Evolutionary conservation across 805 yeast species (phyloP), one percentile per base, ranked within the genome.

Genomic region (Phaffomyces antillensis): DNA sequence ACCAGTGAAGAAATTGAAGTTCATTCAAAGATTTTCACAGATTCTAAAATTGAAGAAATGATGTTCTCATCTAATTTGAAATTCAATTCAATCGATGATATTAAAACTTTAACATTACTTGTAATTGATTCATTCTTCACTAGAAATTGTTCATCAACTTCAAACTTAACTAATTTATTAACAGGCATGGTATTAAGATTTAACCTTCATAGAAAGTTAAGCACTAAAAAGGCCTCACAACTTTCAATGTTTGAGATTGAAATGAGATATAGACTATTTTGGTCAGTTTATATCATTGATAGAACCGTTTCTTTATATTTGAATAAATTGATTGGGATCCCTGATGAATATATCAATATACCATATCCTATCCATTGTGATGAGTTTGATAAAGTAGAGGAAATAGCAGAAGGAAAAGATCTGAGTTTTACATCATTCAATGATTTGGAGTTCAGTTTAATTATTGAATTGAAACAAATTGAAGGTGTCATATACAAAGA

Each of bases 51-150:
- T 3, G 37, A 46, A 6, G 40, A 45, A 2, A 50, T 51, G 9
- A 42, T 40, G 8, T 49, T 46, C 16, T 47, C 50, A 7, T 44
- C 57, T 0, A 7, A 20, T 20, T 25, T 74, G 39, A 58, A 68
- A 2, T 60, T 65, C 39, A 72, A 71, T 41, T 67, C 70, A 41
- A 50, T 66, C 13, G 72, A 68, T 32, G 71, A 75, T 13, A 65
- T 75, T 5, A 67, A 65, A 43, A 64, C 73, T 42, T 50, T 75
- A 32, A 51, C 73, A 11, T 53, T 77, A 9, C 53, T 76, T n/a
- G 77, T 78, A 15, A 67, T 76, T 33, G 76, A 73, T 51, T 75
- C 80, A 0, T 76, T 74, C 49, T 75, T 75, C 52, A 76, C 74
- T 47, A 73, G 76, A 15, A 64, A 71, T 40, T 79, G 79, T n/a